A percentile compares a stretch with the other conserved stretches of the same genome.
These are phyloP conservation scores for Kuraishia molischiana DNA, from an alignment of 805 yeast species.

Conservation along the genomic window DNA sequence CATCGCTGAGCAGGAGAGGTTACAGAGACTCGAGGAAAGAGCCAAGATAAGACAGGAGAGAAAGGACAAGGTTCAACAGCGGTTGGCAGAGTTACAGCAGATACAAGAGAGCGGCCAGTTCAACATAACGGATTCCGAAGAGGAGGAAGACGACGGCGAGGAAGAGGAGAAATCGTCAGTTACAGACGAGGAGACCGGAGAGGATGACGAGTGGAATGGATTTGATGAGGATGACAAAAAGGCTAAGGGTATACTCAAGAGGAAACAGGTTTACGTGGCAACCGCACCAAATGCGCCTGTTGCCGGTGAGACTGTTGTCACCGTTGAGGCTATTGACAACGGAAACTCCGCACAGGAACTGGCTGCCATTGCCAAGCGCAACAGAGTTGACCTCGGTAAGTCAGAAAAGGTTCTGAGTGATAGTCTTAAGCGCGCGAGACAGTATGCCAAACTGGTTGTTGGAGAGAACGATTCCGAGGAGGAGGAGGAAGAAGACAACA, in stretches of 20 bases:
- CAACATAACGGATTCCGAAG: not conserved
- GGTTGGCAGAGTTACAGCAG: conserved; percentile 37
- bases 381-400: conserved; percentile 61
- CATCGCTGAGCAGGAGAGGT: conserved; percentile 68
- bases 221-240: conserved; percentile 19
- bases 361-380: conserved; percentile 40
- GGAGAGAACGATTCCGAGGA: conserved; percentile 26
- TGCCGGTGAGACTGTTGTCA: conserved; percentile 27
- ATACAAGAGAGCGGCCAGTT: not conserved
- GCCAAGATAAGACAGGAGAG: conserved; percentile 62
- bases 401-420: conserved; percentile 63
- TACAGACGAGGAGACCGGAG: conserved; percentile 23
- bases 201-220: conserved; percentile 32
- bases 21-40: conserved; percentile 68
- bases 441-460: conserved; percentile 59
- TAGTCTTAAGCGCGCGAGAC: conserved; percentile 70
- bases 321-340: conserved; percentile 45
- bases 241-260: conserved; percentile 34
- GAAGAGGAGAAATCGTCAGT: conserved; percentile 9
- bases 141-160: conserved; percentile 13
- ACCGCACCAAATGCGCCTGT: conserved; percentile 17
- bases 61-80: conserved; percentile 53
- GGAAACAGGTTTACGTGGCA: conserved; percentile 29
- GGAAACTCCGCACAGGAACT: conserved; percentile 30
- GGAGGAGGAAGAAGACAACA: conserved; percentile 23